Conservation (phyloP, 1,284 basidiomycete species). For the Caloboletus inedulis region DNA sequence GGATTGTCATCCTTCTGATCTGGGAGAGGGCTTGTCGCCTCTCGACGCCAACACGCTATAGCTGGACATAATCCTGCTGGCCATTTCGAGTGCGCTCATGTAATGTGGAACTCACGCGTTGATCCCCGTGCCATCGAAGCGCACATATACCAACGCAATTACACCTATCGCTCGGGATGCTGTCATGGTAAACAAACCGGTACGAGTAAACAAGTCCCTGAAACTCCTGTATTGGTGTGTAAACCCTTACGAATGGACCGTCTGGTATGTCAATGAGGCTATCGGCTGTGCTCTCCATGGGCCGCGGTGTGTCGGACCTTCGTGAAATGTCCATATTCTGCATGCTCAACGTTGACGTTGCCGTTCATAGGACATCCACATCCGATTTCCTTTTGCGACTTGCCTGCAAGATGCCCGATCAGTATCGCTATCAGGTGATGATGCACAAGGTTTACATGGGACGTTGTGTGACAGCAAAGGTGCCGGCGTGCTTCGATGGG, state of each 20-base stretch:
- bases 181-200: conserved; percentile 25
- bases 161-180: conserved; percentile 27
- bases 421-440: conserved; percentile 21
- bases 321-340: conserved; percentile 3
- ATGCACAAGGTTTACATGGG: conserved; percentile 8
- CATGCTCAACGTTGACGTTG: conserved; percentile 24
- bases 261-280: conserved; percentile 16
- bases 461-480: conserved; percentile 22
- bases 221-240: conserved; percentile 19
- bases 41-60: conserved; percentile 14
- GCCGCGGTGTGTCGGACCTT: conserved; percentile 21
- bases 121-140: conserved; percentile 29
- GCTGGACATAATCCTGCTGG: conserved; percentile 3
- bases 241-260: conserved; percentile 9
- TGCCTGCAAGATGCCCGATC: conserved; percentile 26
- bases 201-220: conserved; percentile 25
- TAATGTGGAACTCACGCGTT: conserved; percentile 18
- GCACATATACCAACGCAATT: conserved; percentile 9
- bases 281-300: conserved; percentile 24
- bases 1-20: conserved; percentile 5
- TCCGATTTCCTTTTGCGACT: conserved; percentile 22
- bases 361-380: conserved; percentile 10
- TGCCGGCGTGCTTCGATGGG: conserved; percentile 8
- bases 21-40: conserved; percentile 1
- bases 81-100: conserved; percentile 22